Evolutionary conservation across 2,329 filamentous ascomycete genomes (phyloP).

Genomic region (Zymoseptoria pseudotritici): DNA sequence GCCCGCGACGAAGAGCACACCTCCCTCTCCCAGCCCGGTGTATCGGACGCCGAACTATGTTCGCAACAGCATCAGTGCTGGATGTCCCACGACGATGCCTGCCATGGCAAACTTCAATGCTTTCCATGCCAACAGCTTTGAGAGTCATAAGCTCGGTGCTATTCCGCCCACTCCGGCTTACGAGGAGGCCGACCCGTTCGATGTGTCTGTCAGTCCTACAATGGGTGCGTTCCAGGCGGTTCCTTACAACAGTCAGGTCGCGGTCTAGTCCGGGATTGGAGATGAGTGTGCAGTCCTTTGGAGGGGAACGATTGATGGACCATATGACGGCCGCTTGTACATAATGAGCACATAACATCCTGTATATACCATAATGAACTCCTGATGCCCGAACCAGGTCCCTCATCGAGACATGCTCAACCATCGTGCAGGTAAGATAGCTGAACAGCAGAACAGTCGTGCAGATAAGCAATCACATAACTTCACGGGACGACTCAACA

Average conservation of each 20-base stretch:
- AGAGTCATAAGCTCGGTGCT: constrained; percentile 29
- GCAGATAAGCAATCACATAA: not conserved
- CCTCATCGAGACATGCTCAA: not conserved
- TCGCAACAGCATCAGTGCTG: constrained; percentile 30
- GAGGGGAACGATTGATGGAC: not conserved
- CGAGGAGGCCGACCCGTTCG: constrained; percentile 32
- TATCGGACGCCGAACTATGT: constrained; percentile 30
- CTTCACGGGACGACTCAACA: not conserved
- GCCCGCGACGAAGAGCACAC: constrained; percentile 8
- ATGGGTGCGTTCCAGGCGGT: not conserved
- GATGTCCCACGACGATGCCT: constrained; percentile 35
- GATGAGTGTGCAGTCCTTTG: not conserved
- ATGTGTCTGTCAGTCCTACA: constrained; percentile 19
- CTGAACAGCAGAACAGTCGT: not conserved
- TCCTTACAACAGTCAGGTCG: not conserved
- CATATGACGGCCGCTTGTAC: not conserved
- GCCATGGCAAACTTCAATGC: constrained; percentile 17
- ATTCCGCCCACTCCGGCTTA: constrained; percentile 37
- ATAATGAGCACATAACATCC: not conserved
- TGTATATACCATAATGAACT: not conserved
- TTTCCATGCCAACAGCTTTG: constrained; percentile 18
- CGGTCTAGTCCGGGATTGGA: not conserved
- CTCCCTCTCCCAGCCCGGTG: constrained; percentile 13
- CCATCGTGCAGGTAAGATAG: not conserved
- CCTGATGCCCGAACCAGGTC: not conserved